Base-by-base conservation (phyloP, 1,284 basidiomycete genomes). In the Quambalaria eucalypti region DNA sequence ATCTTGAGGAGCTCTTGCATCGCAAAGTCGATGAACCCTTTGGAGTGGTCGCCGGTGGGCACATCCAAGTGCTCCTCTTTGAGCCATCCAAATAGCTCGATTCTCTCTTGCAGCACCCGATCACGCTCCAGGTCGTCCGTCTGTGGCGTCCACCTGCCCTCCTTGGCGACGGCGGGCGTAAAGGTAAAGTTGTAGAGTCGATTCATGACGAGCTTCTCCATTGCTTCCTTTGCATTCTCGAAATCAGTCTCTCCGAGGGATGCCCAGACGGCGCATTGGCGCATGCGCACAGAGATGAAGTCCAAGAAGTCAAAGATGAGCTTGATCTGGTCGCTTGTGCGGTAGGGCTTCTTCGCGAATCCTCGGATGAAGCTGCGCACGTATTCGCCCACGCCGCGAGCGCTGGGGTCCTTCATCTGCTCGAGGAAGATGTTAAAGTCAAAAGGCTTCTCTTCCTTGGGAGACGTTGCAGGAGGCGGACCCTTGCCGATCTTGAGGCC, bases 171-270 rank as follows among this genome's bases (percentile, higher is more conserved):
- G 10, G 73, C 71, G 10, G 72, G 73, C 8, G 68, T 63, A 50
- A 73, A 74, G 0, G 73, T 74, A 53, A 65, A 69, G 1, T 62
- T 61, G 77, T 95, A 97, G 53, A 97, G 79, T 49, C 92, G 81
- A 70, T 98, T 99, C 95, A 98, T 98, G 66, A 98, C 90, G 9
- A 98, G 83, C 78, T 98, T 98, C 81, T 98, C 93, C 90, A 98
- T 97, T 51, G 91, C 92, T 78, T 98, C 93, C 79, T 90, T 84
- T 0, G 92, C 90, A 67, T 96, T 92, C 58, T 97, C 95, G 66
- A 98, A 96, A 74, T 98, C 92, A 3, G 79, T 79, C 25, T 88
- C 85, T 3, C 83, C 80, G 4, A 69, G 55, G 6, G 54, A 56
- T 21, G 64, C 59, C 68, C 69, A 75, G 10, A 72, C 60, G 30